phyloP scores from a whole-genome alignment of 495 filamentous ascomycete genomes.

The Glonium stellatum region DNA sequence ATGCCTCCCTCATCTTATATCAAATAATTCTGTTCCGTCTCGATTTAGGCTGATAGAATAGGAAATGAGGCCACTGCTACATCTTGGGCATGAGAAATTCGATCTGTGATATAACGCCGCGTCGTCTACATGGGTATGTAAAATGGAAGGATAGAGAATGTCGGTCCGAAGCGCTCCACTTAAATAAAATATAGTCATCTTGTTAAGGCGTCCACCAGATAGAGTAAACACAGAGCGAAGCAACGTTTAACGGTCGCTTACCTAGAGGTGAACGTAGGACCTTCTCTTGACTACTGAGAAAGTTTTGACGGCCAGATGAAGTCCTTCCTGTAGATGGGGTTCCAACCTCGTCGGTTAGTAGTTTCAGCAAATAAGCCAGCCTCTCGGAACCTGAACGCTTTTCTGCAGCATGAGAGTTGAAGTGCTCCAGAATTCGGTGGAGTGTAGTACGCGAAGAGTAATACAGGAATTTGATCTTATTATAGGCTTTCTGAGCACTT shows the following conservation, averaged over 20 bases:
- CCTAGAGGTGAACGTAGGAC: background rate
- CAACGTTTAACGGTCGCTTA: background rate
- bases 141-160: too few relatives aligned
- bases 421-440: background rate
- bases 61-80: too few relatives aligned
- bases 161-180: too few relatives aligned
- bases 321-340: background rate
- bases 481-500: slow-evolving; percentile 2
- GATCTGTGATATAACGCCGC: too few relatives aligned
- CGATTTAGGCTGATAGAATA: background rate
- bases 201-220: too few relatives aligned
- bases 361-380: background rate
- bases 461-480: slow-evolving; percentile 10
- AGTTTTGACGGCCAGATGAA: background rate
- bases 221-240: background rate
- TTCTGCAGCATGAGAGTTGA: background rate
- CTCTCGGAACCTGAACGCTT: background rate
- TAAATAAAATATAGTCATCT: too few relatives aligned
- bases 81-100: too few relatives aligned
- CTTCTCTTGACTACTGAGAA: background rate
- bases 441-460: background rate
- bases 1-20: background rate
- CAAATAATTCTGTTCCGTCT: background rate
- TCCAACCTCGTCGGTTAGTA: background rate
- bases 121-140: too few relatives aligned